Conservation (phyloP, 2,329 filamentous ascomycete species). For the Chaetomium sp. region DNA sequence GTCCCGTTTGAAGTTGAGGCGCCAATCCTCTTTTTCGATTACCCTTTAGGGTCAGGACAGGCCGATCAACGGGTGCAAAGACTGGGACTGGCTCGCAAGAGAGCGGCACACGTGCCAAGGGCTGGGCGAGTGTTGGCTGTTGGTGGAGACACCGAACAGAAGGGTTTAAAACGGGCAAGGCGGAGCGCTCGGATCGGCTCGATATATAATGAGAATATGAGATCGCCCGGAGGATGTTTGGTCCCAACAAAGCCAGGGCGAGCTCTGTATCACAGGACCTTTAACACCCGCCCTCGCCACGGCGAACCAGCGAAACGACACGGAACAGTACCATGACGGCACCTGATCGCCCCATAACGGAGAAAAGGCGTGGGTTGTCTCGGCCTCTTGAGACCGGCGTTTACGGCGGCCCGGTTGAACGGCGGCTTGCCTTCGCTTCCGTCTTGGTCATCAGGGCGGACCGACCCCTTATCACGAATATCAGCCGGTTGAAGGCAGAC, state of each 20-base stretch:
- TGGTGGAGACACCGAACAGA: slow-evolving; percentile 3
- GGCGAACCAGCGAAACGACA: neutral
- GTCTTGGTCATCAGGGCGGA: neutral
- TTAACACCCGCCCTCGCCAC: neutral
- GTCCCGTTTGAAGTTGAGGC: slow-evolving; percentile 17
- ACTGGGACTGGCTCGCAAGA: neutral
- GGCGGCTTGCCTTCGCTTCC: neutral
- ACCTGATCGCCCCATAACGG: neutral
- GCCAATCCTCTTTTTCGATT: slow-evolving; percentile 17
- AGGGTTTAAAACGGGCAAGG: slow-evolving; percentile 1
- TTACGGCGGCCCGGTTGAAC: neutral
- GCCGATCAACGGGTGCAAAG: slow-evolving; percentile 7
- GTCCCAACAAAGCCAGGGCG: neutral
- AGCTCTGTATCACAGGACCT: neutral
- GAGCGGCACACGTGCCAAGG: slow-evolving; percentile 13
- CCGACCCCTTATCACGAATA: neutral
- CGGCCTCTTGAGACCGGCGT: neutral
- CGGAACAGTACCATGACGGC: neutral
- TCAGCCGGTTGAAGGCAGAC: neutral
- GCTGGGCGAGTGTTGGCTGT: slow-evolving; percentile 5
- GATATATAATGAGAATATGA: neutral
- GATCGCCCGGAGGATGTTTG: neutral
- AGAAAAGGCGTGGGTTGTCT: slow-evolving; percentile 13
- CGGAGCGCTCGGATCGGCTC: neutral
- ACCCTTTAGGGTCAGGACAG: neutral